These are phyloP conservation scores for Phytopythium delawarense DNA, from an alignment of 352 stramenopile species.

Conservation along the genomic window DNA sequence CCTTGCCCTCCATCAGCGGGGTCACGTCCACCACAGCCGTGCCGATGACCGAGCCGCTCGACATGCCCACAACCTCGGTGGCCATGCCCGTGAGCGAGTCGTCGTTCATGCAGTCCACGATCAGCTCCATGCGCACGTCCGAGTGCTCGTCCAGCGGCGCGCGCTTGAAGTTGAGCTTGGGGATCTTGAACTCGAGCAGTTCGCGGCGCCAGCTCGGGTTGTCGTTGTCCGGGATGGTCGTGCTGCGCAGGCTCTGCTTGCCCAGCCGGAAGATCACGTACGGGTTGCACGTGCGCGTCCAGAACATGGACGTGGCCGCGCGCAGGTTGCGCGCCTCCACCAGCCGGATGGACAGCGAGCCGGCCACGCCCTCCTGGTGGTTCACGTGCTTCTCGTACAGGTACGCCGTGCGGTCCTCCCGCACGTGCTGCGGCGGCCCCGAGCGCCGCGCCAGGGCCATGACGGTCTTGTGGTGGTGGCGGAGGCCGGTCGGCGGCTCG, in stretches of 20 bases:
- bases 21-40: constrained; percentile 68
- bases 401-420: constrained; percentile 48
- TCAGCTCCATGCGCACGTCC: constrained; percentile 67
- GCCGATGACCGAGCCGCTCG: constrained; percentile 71
- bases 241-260: constrained; percentile 60
- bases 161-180: constrained; percentile 62
- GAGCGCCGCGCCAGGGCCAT: constrained; percentile 22
- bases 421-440: constrained; percentile 18
- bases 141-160: constrained; percentile 58
- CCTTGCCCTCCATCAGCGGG: constrained; percentile 62
- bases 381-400: constrained; percentile 76
- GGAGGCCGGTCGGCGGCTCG: too few relatives aligned
- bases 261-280: constrained; percentile 84
- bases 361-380: constrained; percentile 71
- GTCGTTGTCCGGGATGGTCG: constrained; percentile 66
- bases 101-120: constrained; percentile 80
- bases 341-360: constrained; percentile 65
- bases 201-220: constrained; percentile 76
- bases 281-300: constrained; percentile 74
- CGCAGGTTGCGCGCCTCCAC: constrained; percentile 69
- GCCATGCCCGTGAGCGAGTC: constrained; percentile 72
- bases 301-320: constrained; percentile 76
- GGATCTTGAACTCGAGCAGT: constrained; percentile 69
- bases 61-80: constrained; percentile 75
- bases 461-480: too few relatives aligned